phyloP scores from a whole-genome alignment of 257 asterid species.

The Paraleonurus japonicus region DNA sequence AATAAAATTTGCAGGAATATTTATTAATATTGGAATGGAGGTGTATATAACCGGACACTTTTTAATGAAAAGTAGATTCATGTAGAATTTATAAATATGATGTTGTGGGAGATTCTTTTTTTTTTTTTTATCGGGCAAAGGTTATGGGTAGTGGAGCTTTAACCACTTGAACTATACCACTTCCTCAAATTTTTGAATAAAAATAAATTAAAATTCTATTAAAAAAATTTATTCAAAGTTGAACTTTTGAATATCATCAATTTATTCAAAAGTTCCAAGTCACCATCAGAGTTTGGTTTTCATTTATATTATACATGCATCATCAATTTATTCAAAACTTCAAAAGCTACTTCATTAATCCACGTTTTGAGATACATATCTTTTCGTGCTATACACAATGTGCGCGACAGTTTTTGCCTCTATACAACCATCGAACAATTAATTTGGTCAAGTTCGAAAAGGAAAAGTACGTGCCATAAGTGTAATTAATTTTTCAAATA shows the following conservation, averaged over 20 bases:
- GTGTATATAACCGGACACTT: too few species aligned
- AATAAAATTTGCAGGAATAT: too few species aligned
- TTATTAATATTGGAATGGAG: too few species aligned
- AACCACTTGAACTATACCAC: too few species aligned
- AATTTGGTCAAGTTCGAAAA: neutral
- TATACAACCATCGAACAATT: neutral
- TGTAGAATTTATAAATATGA: neutral
- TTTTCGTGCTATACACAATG: neutral
- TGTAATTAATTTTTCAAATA: neutral
- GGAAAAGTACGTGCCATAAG: neutral
- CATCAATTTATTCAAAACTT: neutral
- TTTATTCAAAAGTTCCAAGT: too few species aligned
- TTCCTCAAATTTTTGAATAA: too few species aligned
- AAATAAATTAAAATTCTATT: too few species aligned
- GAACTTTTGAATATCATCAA: too few species aligned
- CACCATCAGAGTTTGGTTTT: slow-evolving; percentile 7
- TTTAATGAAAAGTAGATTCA: neutral
- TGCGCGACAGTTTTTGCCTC: neutral
- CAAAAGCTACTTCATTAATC: neutral
- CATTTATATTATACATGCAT: neutral
- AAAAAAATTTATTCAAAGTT: too few species aligned
- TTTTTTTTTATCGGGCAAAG: too few species aligned
- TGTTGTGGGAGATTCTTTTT: too few species aligned
- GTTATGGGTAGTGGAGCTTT: too few species aligned
- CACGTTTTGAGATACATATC: neutral